Conservation (phyloP, 2,329 filamentous ascomycete species). For the Gliomastix tumulicola region DNA sequence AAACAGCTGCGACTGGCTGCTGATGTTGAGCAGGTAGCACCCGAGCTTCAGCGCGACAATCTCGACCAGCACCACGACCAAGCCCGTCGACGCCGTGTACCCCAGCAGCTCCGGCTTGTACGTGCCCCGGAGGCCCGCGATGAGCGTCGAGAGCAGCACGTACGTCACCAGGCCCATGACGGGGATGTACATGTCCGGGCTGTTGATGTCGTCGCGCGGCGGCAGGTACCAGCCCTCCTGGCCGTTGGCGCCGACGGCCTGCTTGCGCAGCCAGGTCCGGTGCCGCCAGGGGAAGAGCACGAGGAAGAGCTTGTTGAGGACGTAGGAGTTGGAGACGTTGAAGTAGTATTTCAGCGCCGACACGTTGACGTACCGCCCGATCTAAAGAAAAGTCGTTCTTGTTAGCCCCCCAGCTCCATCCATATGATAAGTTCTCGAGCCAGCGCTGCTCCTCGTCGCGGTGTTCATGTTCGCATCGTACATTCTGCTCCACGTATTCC, state of each 20-base stretch:
- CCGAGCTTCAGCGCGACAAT: slow-evolving; percentile 87
- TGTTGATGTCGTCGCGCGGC: slow-evolving; percentile 92
- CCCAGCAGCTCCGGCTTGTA: slow-evolving; percentile 94
- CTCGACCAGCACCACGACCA: slow-evolving; percentile 79
- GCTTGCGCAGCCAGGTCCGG: slow-evolving; percentile 93
- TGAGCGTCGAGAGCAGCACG: slow-evolving; percentile 83
- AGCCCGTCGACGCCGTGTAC: slow-evolving; percentile 76
- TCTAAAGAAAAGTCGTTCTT: too few relatives aligned
- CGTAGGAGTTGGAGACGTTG: slow-evolving; percentile 96
- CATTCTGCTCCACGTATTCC: slow-evolving; percentile 93
- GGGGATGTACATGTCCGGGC: slow-evolving; percentile 98
- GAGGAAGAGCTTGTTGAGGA: slow-evolving; percentile 84
- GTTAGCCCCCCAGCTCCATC: too few relatives aligned
- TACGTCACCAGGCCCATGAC: slow-evolving; percentile 98
- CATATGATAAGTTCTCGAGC: neutral
- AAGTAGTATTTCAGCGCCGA: slow-evolving; percentile 97
- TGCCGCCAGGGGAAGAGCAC: slow-evolving; percentile 98
- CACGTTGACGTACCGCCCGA: slow-evolving; percentile 77
- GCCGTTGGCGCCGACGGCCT: slow-evolving; percentile 62
- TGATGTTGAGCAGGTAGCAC: slow-evolving; percentile 90
- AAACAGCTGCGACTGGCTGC: slow-evolving; percentile 85
- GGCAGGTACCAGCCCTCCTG: slow-evolving; percentile 77
- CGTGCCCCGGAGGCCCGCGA: slow-evolving; percentile 81
- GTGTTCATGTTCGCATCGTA: too few relatives aligned
- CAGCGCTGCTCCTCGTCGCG: too few relatives aligned